These are phyloP conservation scores for Sanguinoderma infundibulare DNA, from an alignment of 1,284 basidiomycete genomes.

Conservation along the genomic window DNA sequence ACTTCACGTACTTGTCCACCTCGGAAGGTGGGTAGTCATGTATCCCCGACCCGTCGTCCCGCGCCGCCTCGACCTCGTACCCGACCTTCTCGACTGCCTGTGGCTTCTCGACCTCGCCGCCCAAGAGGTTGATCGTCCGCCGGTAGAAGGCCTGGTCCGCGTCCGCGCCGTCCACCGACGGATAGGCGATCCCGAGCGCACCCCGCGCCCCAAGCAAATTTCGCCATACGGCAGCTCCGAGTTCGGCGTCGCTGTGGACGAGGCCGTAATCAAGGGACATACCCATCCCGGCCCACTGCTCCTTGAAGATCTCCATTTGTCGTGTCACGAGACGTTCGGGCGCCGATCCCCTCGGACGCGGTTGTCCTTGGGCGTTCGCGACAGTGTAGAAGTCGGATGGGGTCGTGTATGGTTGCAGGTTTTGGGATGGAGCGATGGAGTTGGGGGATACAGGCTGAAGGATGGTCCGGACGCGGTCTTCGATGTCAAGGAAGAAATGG, in stretches of 20 bases:
- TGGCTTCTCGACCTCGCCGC: conserved; percentile 62
- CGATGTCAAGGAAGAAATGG: conserved; percentile 96
- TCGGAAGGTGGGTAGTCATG: conserved; percentile 67
- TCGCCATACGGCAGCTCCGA: conserved; percentile 91
- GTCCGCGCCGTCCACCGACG: conserved; percentile 24
- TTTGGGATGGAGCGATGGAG: conserved; percentile 19
- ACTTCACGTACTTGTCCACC: conserved; percentile 69
- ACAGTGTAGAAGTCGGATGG: conserved; percentile 55
- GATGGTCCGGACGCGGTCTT: conserved; percentile 87
- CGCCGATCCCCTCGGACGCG: conserved; percentile 50
- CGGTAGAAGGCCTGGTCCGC: conserved; percentile 43
- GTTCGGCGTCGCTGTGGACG: conserved; percentile 73
- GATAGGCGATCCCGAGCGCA: conserved; percentile 64
- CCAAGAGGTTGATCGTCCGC: conserved; percentile 68
- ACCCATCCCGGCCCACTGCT: conserved; percentile 90
- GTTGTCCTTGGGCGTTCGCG: conserved; percentile 35
- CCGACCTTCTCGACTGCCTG: conserved; percentile 50
- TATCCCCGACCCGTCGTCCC: conserved; percentile 74
- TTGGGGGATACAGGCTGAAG: conserved; percentile 57
- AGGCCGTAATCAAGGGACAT: conserved; percentile 85
- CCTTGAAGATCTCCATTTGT: conserved; percentile 92
- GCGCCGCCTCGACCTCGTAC: conserved; percentile 58
- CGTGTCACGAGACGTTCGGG: conserved; percentile 84
- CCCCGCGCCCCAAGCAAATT: conserved; percentile 87
- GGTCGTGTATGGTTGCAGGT: conserved; percentile 38